Base-by-base conservation (phyloP, 208 protist species). In the Leishmania tarentolae region DNA sequence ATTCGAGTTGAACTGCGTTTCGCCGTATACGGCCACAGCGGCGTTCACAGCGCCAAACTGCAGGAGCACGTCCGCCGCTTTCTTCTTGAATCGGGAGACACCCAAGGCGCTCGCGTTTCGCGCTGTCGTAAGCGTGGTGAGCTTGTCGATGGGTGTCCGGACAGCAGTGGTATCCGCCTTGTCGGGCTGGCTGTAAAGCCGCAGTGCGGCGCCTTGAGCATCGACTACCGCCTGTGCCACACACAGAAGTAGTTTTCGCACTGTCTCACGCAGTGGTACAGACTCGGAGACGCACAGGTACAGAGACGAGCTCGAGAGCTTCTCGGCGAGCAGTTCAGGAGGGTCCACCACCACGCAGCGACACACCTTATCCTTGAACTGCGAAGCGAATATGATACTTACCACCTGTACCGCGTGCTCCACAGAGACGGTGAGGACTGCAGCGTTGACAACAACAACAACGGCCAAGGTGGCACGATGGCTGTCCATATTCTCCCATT, bases 281-380 rank as follows among this genome's bases (percentile, higher is more conserved):
- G 72, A 68, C 15, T 69, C 37, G 5, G 73, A 74, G 2, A 86
- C 82, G 72, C 77, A 80, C 31, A 78, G 24, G 53, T 80, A 86
- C 46, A 80, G 82, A 35, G 76, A 40, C 61, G 74, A 83, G 24
- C 28, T 19, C 19, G 79, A 53, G 0, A 85, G 76, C 24, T 76
- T 70, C 47, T 78, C 57, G 11, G 85, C 74, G 3, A 88, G 70
- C 21, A 63, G 76, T 37, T 57, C 44, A 0, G 87, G 77, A 0
- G 91, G 86, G 73, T 92, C 88, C 15, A 96, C 85, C 1, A 97
- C 88, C 56, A 98, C 75, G 84, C 94, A 98, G 37, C 93, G 92
- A 53, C 94, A 96, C 28, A 91, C 90, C 50, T 84, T 89, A 44
- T 87, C 85, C 53, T 86, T 86, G 75, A 95, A 98, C 44, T 91